Evolutionary conservation across 345 rosid species (phyloP), one percentile per base, ranked within the genome.

Genomic region (Atalantia buxifolia): DNA sequence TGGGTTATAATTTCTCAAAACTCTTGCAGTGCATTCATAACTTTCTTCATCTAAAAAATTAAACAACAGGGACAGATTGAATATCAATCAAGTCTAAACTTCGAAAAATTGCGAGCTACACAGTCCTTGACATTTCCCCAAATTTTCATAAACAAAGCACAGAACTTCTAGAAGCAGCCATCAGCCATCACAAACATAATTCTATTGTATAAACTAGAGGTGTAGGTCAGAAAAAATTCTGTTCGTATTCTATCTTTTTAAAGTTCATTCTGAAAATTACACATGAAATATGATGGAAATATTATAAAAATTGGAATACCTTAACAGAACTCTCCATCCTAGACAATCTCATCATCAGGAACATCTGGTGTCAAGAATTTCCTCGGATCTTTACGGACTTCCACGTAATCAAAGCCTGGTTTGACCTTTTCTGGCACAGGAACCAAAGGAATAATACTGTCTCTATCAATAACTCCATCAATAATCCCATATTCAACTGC

Each of bases 391-490:
- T 89, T 85, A 35, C 89, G 82, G 40, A 92, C 86, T 78, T 89
- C 90, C 71, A 86, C 88, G 38, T 83, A 90, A 81, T 84, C 88
- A 55, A 89, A 78, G 30, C 81, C 92, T 31, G 97, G 74, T 66
- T 84, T 90, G 75, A 96, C 95, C 70, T 82, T 89, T 42, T 90
- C 94, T 21, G 98, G 98, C 42, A 92, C 91, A 63, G 98, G 98
- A 78, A 76, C 86, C 59, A 92, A 83, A 56, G 98, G 95, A 78
- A 96, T 90, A 66, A 92, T 91, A 78, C 90, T 91, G 66, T 96
- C 98, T 81, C 92, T 82, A 74, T 94, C 99, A 22, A 94, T 92
- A 70, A 94, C 96, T 59, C 94, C 99, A 81, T 96, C 98, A n/a
- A 94, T 91, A 27, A 96, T 85, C 24, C 98, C 99, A 76, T 91